Base-by-base conservation (phyloP, 495 filamentous ascomycete species). In the Xylaria cubensis region DNA sequence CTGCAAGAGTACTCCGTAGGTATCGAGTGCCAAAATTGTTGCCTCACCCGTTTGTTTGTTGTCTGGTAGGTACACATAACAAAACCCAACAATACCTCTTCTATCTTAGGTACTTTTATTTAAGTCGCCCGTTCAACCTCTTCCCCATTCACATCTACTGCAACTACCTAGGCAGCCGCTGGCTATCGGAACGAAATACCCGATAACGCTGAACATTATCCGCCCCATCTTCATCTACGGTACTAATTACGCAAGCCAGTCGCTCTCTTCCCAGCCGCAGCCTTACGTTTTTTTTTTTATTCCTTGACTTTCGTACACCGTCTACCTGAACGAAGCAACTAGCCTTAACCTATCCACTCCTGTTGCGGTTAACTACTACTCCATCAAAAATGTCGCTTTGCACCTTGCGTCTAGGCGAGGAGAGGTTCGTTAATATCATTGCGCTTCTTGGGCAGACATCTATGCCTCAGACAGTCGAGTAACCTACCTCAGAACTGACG, bases 381-480 rank as follows among this genome's bases (percentile, higher is more conserved):
- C 6, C 32, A 12, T 50, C 69, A 74, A 44, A 34, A 36, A 98
- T 98, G 95, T 91, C 94, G 62, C 89, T 98, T 34, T 97, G 94
- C 79, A 88, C 90, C 77, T 97, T 96, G 79, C 90, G 95, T 44
- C 86, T 98, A 21, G 92, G 93, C 66, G 95, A 98, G 81, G 95
- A 98, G 84, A 88, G 94, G 94, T 96, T 88, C 63, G 84, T 79
- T 1, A 34, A 15, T 41, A 24, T 26, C 24, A 29, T 24, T n/a
- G 34, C 50, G 17, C 19, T 26, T 12, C 26, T 46, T 10, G 26
- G 15, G 24, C 24, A n/a, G 24, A 44, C 21, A 26, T 19, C 4
- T 58, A 13, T 64, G 24, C 50, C 50, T 12, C 36, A n/a, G 9
- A 6, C 26, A 13, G n/a, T 36, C 13, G 10, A 46, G 36, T 29